Evolutionary conservation across 768 basidiomycete genomes (phyloP).

Genomic region (Russula earlei): DNA sequence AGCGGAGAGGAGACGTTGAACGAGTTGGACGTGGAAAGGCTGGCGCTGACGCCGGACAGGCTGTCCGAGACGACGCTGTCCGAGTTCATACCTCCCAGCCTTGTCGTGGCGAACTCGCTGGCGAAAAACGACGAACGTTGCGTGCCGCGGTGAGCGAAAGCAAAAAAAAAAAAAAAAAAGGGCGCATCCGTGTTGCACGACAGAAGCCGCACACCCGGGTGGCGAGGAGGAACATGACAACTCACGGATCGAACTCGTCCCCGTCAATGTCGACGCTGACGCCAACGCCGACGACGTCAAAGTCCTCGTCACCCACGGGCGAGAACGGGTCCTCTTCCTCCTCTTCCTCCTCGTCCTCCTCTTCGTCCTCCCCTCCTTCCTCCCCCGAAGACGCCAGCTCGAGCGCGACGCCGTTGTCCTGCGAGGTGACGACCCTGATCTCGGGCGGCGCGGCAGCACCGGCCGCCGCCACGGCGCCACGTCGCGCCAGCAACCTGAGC

Average conservation of each 20-base stretch:
- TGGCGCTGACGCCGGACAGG: conserved; percentile 47
- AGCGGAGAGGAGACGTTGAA: conserved; percentile 44
- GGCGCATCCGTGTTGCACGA: too few relatives aligned
- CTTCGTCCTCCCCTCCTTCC: conserved; percentile 36
- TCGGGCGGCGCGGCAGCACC: conserved; percentile 23
- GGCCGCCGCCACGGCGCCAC: conserved; percentile 21
- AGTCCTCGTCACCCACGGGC: conserved; percentile 36
- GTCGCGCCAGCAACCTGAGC: conserved; percentile 55
- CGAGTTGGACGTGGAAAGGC: conserved; percentile 44
- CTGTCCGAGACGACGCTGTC: conserved; percentile 57
- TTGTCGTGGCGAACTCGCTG: conserved; percentile 63
- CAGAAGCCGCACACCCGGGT: too few relatives aligned
- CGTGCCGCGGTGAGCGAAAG: neutral
- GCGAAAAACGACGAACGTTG: too few relatives aligned
- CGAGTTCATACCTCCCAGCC: conserved; percentile 38
- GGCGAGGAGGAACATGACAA: too few relatives aligned
- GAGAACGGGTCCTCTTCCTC: conserved; percentile 40
- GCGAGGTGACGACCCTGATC: conserved; percentile 26
- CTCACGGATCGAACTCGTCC: conserved; percentile 78
- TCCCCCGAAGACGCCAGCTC: conserved; percentile 41
- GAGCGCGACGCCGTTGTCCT: conserved; percentile 34
- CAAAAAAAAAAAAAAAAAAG: neutral
- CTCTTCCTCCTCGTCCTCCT: conserved; percentile 36
- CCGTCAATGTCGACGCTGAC: conserved; percentile 48
- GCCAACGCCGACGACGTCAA: conserved; percentile 39